Conservation (phyloP, 148 eudicot species). For the Amaranthus hypochondriacus region DNA sequence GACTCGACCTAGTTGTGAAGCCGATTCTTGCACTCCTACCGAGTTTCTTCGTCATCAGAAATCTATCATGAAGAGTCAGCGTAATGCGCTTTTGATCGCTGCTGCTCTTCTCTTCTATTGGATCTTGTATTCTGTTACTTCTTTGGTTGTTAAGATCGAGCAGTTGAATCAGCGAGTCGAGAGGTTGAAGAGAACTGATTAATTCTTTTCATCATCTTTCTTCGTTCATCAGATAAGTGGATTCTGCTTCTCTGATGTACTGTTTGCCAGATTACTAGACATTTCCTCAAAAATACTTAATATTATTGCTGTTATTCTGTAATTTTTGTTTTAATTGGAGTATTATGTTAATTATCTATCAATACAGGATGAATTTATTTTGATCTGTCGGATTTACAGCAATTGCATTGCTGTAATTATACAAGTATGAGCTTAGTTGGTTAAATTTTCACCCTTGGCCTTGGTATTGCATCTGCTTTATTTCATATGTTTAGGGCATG, state of each 20-base stretch:
- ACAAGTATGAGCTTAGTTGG: no score
- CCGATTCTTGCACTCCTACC: slow-evolving; percentile 52
- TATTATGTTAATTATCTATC: no score
- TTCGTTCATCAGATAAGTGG: not conserved
- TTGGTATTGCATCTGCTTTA: no score
- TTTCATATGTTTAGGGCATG: no score
- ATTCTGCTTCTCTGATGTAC: not conserved
- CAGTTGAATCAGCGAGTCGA: slow-evolving; percentile 57
- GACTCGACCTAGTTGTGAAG: slow-evolving; percentile 56
- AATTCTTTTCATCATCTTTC: not conserved
- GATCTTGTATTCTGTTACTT: slow-evolving; percentile 70
- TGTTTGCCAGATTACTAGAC: no score
- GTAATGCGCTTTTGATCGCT: slow-evolving; percentile 68
- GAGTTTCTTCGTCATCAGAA: slow-evolving; percentile 87
- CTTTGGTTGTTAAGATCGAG: slow-evolving; percentile 53
- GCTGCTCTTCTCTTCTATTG: slow-evolving; percentile 71
- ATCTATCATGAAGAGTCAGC: slow-evolving; percentile 69
- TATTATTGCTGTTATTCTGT: no score
- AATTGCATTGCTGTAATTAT: no score
- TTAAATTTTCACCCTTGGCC: no score
- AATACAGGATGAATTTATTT: no score
- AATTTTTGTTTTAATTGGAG: no score
- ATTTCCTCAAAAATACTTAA: no score
- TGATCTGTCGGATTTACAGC: no score
- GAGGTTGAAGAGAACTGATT: slow-evolving; percentile 51